Percentiles rank a stretch among this genome's conserved stretches.
Conservation (phyloP, 2,329 filamentous ascomycete genomes). For the Curvularia sp. region DNA sequence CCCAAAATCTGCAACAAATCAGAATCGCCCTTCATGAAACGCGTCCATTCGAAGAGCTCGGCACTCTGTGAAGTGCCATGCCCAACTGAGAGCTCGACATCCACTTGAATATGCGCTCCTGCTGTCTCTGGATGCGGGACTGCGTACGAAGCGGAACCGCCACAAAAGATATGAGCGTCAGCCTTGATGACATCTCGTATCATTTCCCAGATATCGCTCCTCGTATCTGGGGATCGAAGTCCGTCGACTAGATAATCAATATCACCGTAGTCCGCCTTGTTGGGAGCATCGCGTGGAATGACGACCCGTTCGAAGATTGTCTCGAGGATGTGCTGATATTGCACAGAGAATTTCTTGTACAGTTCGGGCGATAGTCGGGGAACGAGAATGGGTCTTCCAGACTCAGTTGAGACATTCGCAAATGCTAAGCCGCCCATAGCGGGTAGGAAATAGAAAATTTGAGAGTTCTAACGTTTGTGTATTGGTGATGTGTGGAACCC, state of each 20-base stretch:
- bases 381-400: slow-evolving; percentile 61
- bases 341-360: slow-evolving; percentile 62
- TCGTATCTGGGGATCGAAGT: slow-evolving; percentile 18
- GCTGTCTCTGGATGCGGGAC: slow-evolving; percentile 52
- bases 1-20: slow-evolving; percentile 74
- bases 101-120: slow-evolving; percentile 69
- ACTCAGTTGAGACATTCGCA: slow-evolving; percentile 34
- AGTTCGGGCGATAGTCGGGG: slow-evolving; percentile 69
- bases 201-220: slow-evolving; percentile 28
- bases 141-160: slow-evolving; percentile 56
- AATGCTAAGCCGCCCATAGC: slow-evolving; percentile 68
- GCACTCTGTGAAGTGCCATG: slow-evolving; percentile 32
- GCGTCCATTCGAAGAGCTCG: slow-evolving; percentile 63
- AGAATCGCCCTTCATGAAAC: slow-evolving; percentile 75
- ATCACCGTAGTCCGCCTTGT: slow-evolving; percentile 73
- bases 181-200: slow-evolving; percentile 59
- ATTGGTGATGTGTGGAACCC: background rate
- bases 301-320: slow-evolving; percentile 63
- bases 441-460: slow-evolving; percentile 1
- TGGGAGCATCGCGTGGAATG: slow-evolving; percentile 72
- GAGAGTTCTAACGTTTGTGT: background rate
- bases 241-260: slow-evolving; percentile 70
- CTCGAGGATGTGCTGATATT: slow-evolving; percentile 58
- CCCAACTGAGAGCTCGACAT: slow-evolving; percentile 65
- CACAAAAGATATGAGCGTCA: slow-evolving; percentile 28